A percentile compares a stretch with the other conserved stretches of the same genome.
phyloP scores from a whole-genome alignment of 257 asterid species.

The Solanum commersonii region DNA sequence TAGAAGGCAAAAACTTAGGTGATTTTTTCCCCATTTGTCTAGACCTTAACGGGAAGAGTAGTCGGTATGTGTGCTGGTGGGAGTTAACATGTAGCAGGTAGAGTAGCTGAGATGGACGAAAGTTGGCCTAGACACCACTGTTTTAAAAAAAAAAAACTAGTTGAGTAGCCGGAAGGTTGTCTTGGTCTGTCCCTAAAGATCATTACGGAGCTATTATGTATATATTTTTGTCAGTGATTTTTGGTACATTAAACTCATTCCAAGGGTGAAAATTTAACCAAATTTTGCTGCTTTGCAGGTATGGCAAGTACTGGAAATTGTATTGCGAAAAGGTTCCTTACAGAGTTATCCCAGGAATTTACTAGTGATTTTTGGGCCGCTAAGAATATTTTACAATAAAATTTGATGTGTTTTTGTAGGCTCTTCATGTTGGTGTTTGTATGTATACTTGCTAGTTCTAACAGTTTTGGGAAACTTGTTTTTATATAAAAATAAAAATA shows the following conservation, averaged over 20 bases:
- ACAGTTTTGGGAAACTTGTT: not conserved
- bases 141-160: not conserved
- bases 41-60: not conserved
- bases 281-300: slow-evolving; percentile 36
- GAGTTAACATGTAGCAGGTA: not conserved
- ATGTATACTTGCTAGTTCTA: not conserved
- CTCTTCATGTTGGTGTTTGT: not conserved
- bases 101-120: not conserved
- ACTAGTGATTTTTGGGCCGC: slow-evolving; percentile 22
- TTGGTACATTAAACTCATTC: not conserved
- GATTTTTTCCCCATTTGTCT: not conserved
- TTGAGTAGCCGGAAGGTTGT: not conserved
- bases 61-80: not conserved
- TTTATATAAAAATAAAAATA: not conserved
- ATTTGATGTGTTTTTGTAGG: not conserved
- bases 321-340: slow-evolving; percentile 85
- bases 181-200: not conserved
- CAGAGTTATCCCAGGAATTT: slow-evolving; percentile 66
- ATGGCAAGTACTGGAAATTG: slow-evolving; percentile 83
- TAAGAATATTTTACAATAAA: not conserved
- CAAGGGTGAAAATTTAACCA: not conserved
- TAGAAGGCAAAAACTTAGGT: not conserved
- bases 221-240: not conserved
- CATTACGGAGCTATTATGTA: not conserved
- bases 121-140: not conserved